phyloP scores from a whole-genome alignment of 1,284 basidiomycete species.

The Gymnopus androsaceus region DNA sequence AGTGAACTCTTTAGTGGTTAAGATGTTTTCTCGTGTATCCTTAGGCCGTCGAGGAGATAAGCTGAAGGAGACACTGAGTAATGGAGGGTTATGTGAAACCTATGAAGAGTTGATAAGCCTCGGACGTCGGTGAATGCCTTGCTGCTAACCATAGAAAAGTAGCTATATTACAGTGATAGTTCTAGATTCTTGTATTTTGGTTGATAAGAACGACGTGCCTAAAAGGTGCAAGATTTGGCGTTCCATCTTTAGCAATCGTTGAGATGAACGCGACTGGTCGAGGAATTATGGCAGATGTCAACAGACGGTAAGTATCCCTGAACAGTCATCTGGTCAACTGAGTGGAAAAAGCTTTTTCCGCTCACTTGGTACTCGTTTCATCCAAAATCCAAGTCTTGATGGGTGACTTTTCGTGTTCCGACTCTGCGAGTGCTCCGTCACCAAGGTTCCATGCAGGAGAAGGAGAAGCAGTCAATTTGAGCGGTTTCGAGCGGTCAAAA shows the following conservation, averaged over 20 bases:
- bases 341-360: neutral
- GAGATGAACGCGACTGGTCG: conserved; percentile 79
- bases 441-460: conserved; percentile 57
- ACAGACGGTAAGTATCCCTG: conserved; percentile 55
- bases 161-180: conserved; percentile 35
- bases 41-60: conserved; percentile 48
- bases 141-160: conserved; percentile 54
- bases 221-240: conserved; percentile 69
- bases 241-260: conserved; percentile 54
- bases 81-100: conserved; percentile 66
- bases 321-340: neutral
- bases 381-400: conserved; percentile 50
- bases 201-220: conserved; percentile 38
- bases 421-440: conserved; percentile 39
- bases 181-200: conserved; percentile 10
- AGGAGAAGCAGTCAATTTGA: conserved; percentile 47
- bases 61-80: conserved; percentile 63
- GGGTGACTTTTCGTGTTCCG: conserved; percentile 31
- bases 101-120: conserved; percentile 22
- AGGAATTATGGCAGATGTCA: conserved; percentile 71
- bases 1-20: conserved; percentile 68
- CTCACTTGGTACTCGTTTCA: conserved; percentile 34
- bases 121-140: neutral
- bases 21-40: conserved; percentile 72
- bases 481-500: conserved; percentile 39